These are phyloP conservation scores for Glycyrrhiza uralensis DNA, from an alignment of 306 rosid species.

Conservation along the genomic window DNA sequence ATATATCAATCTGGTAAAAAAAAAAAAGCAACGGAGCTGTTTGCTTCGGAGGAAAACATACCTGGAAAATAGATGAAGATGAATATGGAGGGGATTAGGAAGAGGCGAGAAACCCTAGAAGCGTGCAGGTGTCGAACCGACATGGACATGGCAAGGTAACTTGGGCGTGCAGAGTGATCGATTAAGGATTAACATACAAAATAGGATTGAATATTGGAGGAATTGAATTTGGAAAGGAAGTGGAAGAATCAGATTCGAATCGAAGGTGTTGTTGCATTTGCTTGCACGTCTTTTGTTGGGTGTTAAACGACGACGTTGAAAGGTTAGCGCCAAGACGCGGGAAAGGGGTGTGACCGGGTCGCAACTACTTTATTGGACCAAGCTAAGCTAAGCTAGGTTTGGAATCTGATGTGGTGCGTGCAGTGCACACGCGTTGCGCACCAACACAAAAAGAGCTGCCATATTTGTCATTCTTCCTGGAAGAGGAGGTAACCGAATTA, in stretches of 20 bases:
- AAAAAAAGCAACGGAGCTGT: neutral
- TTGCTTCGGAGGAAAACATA: neutral
- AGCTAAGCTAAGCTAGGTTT: neutral
- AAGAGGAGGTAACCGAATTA: neutral
- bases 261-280: neutral
- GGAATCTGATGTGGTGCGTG: neutral
- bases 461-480: neutral
- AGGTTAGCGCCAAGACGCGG: neutral
- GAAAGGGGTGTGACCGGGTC: neutral
- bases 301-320: slow-evolving; percentile 27
- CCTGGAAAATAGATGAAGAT: slow-evolving; percentile 37
- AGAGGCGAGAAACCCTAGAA: slow-evolving; percentile 32
- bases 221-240: neutral
- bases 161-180: neutral
- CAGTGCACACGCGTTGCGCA: neutral
- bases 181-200: neutral
- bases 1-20: neutral
- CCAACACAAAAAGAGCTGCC: neutral
- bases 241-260: neutral
- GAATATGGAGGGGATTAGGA: slow-evolving; percentile 35
- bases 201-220: neutral
- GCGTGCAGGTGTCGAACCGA: slow-evolving; percentile 32
- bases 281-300: neutral
- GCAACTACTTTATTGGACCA: neutral
- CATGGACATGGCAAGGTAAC: slow-evolving; percentile 50